These are phyloP conservation scores for Lachancea dasiensis DNA, from an alignment of 805 yeast species.

Conservation along the genomic window DNA sequence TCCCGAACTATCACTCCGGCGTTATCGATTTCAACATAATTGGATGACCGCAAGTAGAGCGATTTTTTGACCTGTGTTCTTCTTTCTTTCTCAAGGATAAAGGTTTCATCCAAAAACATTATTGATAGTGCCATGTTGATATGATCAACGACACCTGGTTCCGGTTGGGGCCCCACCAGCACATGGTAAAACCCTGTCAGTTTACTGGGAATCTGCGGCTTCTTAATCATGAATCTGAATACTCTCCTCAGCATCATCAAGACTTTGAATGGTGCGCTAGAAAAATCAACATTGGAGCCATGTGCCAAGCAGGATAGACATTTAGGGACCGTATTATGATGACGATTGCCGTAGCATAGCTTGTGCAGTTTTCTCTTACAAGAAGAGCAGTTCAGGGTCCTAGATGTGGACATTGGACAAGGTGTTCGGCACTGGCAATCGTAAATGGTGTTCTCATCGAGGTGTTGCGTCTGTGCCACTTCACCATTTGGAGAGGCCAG, in stretches of 20 bases:
- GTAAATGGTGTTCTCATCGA: conserved; percentile 7
- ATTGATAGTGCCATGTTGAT: conserved; percentile 14
- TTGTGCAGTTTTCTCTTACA: conserved; percentile 33
- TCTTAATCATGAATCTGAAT: conserved; percentile 24
- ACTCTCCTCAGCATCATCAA: conserved; percentile 36
- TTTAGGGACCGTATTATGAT: conserved; percentile 13
- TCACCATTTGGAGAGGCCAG: conserved; percentile 20
- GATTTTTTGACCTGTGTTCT: conserved; percentile 7
- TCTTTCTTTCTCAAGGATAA: conserved; percentile 10
- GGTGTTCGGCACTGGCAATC: conserved; percentile 32
- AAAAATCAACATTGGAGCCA: conserved; percentile 13
- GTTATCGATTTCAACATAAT: conserved; percentile 20
- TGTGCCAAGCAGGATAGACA: conserved; percentile 28
- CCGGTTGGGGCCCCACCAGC: conserved; percentile 7
- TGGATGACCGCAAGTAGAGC: conserved; percentile 13
- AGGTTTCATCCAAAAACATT: conserved; percentile 8
- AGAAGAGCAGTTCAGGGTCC: conserved; percentile 21
- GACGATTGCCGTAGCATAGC: conserved; percentile 32
- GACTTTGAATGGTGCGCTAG: conserved; percentile 21
- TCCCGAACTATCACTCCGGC: conserved; percentile 15
- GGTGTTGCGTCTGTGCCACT: conserved; percentile 30
- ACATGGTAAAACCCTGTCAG: conserved; percentile 12
- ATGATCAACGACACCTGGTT: neutral
- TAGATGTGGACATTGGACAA: conserved; percentile 9
- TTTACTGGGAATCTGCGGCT: conserved; percentile 19